Conservation (phyloP, 768 basidiomycete genomes). For the Lactifluus volemus region DNA sequence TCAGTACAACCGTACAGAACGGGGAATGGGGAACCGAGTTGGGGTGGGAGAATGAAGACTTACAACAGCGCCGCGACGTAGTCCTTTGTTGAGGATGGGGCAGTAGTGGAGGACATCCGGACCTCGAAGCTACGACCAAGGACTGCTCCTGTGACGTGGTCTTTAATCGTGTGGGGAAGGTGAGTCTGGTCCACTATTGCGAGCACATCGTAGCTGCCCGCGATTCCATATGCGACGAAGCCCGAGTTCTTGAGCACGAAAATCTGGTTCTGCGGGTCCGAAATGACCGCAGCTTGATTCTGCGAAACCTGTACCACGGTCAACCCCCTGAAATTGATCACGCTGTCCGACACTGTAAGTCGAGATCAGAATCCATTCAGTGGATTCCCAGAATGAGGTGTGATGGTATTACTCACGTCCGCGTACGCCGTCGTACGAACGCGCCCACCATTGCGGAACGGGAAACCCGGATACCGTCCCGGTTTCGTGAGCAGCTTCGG, state of each 20-base stretch:
- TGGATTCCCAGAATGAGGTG: neutral
- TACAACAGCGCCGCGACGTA: constrained; percentile 78
- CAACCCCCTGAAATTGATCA: constrained; percentile 71
- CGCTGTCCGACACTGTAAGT: constrained; percentile 59
- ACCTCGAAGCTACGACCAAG: constrained; percentile 76
- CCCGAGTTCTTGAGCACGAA: constrained; percentile 76
- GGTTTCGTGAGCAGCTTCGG: constrained; percentile 69
- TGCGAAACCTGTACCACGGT: constrained; percentile 84
- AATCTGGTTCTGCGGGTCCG: constrained; percentile 69
- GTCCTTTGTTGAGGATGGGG: constrained; percentile 33
- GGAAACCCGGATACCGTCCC: constrained; percentile 70
- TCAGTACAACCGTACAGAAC: neutral
- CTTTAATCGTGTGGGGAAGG: constrained; percentile 48
- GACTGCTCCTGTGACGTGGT: constrained; percentile 48
- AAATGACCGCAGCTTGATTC: constrained; percentile 74
- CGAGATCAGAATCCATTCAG: neutral
- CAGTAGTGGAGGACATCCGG: constrained; percentile 50
- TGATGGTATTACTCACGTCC: constrained; percentile 40
- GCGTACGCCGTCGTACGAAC: constrained; percentile 58
- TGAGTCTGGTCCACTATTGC: constrained; percentile 83
- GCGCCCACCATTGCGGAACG: constrained; percentile 82
- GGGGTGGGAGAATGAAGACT: constrained; percentile 20
- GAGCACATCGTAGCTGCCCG: constrained; percentile 68
- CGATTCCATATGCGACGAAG: constrained; percentile 68
- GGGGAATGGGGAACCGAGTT: neutral